Evolutionary conservation across 108 stramenopile species (phyloP), one percentile per base, ranked within the genome.

Genomic region (Bacterosira constricta): DNA sequence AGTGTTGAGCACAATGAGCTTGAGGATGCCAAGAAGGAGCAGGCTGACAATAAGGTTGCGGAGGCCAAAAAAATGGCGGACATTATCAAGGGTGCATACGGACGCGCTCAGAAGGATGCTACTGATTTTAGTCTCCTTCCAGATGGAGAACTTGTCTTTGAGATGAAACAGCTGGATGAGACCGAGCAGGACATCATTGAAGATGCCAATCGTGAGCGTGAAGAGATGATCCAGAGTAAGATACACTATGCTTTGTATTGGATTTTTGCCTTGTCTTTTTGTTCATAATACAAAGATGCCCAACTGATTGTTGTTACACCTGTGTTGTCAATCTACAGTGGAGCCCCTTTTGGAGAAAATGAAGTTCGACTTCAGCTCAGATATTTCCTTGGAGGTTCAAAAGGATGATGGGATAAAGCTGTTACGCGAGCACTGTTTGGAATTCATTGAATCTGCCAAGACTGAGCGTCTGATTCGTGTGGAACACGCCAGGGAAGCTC

Each of bases 101-200:
- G 63, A 35, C 64, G 53, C 30, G 79, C 79, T 21, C 79, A 69
- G 66, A 62, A 53, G 25, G 20, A 66, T 35, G 79, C 71, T 17
- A 45, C 61, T 54, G 61, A 41, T 15, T 80, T 73, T 63, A 61
- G 65, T 44, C 32, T 57, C 23, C 59, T 71, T 31, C 71, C 79
- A 17, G 79, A 80, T 27, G 66, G 72, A 52, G 71, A 72, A 27
- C 47, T 80, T 44, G 66, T 26, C 31, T 39, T 72, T 25, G 59
- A 80, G 66, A 73, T 80, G 79, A 73, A 67, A 32, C 51, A 73
- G 53, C 25, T 80, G 10, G 79, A 80, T 25, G 66, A 72, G 23
- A 36, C 37, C 0, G 79, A 80, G 46, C 49, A 68, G 57, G 62
- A 65, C 5, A 73, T 80, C n/a, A 53, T 55, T 30, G 57, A 63